A percentile compares a stretch with the other conserved stretches of the same genome.
Evolutionary conservation across 177 flowering plant species (phyloP).

Genomic region (Tripterygium wilfordii): DNA sequence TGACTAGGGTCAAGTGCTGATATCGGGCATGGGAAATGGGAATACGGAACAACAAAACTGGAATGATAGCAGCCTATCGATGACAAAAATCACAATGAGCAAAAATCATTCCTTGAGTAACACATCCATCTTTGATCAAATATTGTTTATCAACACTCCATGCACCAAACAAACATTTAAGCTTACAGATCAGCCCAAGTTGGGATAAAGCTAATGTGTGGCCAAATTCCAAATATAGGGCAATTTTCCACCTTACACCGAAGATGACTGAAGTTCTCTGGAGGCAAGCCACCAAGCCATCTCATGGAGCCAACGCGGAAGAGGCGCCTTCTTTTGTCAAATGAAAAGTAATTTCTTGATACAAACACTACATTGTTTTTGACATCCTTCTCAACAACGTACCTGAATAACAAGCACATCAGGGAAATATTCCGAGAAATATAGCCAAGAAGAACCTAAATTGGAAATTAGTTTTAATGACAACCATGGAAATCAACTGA

Average conservation of each 20-base stretch:
- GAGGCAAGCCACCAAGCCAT: constrained; percentile 63
- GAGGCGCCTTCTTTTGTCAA: constrained; percentile 77
- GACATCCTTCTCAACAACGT: constrained; percentile 87
- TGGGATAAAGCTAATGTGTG: no score
- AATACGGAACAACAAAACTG: no score
- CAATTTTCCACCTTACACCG: constrained; percentile 65
- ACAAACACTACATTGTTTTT: constrained; percentile 87
- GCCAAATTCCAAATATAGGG: neutral
- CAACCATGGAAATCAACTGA: neutral
- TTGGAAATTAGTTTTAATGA: no score
- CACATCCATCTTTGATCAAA: no score
- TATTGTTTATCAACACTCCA: neutral
- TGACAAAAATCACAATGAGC: no score
- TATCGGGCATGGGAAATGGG: no score
- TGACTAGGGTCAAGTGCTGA: no score
- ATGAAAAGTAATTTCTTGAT: constrained; percentile 87
- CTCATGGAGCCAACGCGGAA: constrained; percentile 90
- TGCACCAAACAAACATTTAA: no score
- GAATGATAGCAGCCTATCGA: no score
- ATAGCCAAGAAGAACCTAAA: neutral
- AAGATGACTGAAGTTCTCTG: constrained; percentile 41
- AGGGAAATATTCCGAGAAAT: neutral
- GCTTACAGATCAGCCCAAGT: no score
- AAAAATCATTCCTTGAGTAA: no score
- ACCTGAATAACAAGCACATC: constrained; percentile 44